Base-by-base conservation (phyloP, 1,139 yeast species). In the Magnusiomyces fungicola region DNA sequence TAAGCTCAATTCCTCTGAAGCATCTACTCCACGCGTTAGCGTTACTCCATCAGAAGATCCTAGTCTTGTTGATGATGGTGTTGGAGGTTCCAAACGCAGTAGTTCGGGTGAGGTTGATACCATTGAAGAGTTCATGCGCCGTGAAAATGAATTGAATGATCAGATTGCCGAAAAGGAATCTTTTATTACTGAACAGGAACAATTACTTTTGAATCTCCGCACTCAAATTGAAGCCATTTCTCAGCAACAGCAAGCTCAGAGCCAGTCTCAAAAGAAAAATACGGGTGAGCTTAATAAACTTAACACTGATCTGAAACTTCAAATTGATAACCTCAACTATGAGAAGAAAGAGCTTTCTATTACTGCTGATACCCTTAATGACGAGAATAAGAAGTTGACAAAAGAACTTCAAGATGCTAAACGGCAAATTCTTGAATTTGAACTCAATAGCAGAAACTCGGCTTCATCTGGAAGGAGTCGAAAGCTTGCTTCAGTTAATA, bases 141-240 rank as follows among this genome's bases (percentile, higher is more conserved):
- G 68, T 1, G 70, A 67, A 49, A 67, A 65, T 47, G 67, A 67
- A 42, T 49, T 66, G 16, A 69, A 67, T 48, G 70, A 67, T 50
- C 64, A 58, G 45, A 49, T 68, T 21, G 53, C 64, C 1, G 69
- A 67, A 42, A 60, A 60, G 39, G 70, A 67, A 33, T 43, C 58
- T 1, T 46, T 58, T 5, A 59, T 68, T 16, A 55, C 55, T 19
- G 58, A 57, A 40, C 63, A 59, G 43, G 63, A 60, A 36, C 50
- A 46, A 38, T 51, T 53, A 9, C 25, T 50, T 18, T 25, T 24
- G 19, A 39, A 40, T 12, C 30, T 50, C n/a, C 38, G 52, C 16
- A 23, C 38, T 1, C 45, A 49, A 43, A 14, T 46, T 1, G n/a
- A 25, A 10, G 4, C 41, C 3, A 12, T 14, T 21, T 14, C 41